phyloP scores from a whole-genome alignment of 257 asterid species.

The Solanum dulcamara region DNA sequence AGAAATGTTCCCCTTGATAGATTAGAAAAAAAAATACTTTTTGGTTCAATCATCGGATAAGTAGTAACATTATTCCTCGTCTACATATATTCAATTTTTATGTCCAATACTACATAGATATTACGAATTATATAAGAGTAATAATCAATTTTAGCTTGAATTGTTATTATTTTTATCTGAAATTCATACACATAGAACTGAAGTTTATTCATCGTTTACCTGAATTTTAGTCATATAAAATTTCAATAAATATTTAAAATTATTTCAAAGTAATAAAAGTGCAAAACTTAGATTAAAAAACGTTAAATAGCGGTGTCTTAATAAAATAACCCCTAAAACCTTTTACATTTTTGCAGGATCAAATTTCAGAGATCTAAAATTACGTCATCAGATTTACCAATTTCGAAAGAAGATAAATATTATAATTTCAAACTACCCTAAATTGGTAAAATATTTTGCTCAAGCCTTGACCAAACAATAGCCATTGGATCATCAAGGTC shows the following conservation, averaged over 20 bases:
- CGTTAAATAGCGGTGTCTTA: not conserved
- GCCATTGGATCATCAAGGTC: constrained; percentile 2
- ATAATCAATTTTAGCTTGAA: not conserved
- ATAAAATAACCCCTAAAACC: not conserved
- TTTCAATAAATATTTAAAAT: not conserved
- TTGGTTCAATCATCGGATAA: not conserved
- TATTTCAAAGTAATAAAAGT: not conserved
- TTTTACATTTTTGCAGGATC: not conserved
- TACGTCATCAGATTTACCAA: not conserved
- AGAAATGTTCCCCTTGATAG: not conserved
- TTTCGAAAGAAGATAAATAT: not conserved
- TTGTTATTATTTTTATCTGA: not conserved
- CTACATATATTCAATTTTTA: not conserved
- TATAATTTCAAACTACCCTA: not conserved
- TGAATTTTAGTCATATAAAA: not conserved
- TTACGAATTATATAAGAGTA: not conserved
- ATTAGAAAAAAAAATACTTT: too few species aligned
- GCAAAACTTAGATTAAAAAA: not conserved
- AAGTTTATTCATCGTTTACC: not conserved
- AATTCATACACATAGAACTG: not conserved
- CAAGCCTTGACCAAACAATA: not conserved
- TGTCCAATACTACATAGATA: not conserved
- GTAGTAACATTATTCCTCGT: not conserved
- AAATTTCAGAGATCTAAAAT: not conserved
- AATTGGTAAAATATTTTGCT: not conserved